Percentiles rank a stretch among this genome's conserved stretches.
These are phyloP conservation scores for Huntiella savannae DNA, from an alignment of 2,329 filamentous ascomycete genomes.

Conservation along the genomic window DNA sequence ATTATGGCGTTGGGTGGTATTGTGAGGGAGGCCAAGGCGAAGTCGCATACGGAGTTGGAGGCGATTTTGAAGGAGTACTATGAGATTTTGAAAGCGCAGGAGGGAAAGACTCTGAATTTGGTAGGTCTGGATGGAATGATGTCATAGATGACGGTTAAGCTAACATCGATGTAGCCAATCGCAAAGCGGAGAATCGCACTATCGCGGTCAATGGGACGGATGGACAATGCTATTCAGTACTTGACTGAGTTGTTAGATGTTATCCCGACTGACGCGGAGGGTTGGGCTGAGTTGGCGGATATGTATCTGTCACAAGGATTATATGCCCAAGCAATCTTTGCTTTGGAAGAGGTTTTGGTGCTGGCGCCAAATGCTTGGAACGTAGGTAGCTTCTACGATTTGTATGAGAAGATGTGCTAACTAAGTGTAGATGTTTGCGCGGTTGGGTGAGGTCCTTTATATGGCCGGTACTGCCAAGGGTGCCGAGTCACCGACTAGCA, in stretches of 20 bases:
- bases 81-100: conserved; percentile 33
- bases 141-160: conserved; percentile 13
- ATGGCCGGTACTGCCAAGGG: conserved; percentile 37
- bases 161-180: conserved; percentile 39
- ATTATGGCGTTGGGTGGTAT: conserved; percentile 69
- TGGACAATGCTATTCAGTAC: conserved; percentile 52
- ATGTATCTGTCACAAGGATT: conserved; percentile 65
- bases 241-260: conserved; percentile 61
- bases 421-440: conserved; percentile 55
- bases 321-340: conserved; percentile 68
- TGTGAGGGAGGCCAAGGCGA: conserved; percentile 65
- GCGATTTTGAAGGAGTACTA: conserved; percentile 62
- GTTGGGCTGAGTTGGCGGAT: conserved; percentile 81
- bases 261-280: conserved; percentile 76
- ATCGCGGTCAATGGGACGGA: conserved; percentile 51
- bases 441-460: conserved; percentile 65
- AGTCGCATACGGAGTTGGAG: conserved; percentile 44
- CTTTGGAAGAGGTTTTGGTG: conserved; percentile 76
- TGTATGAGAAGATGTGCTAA: not conserved
- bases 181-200: conserved; percentile 70
- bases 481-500: conserved; percentile 12
- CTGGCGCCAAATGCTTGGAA: conserved; percentile 90
- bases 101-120: conserved; percentile 56
- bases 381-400: conserved; percentile 31
- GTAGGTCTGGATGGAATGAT: conserved; percentile 28